Evolutionary conservation across 1,284 basidiomycete genomes (phyloP), one percentile per base, ranked within the genome.

Genomic region (Papiliotrema laurentii): DNA sequence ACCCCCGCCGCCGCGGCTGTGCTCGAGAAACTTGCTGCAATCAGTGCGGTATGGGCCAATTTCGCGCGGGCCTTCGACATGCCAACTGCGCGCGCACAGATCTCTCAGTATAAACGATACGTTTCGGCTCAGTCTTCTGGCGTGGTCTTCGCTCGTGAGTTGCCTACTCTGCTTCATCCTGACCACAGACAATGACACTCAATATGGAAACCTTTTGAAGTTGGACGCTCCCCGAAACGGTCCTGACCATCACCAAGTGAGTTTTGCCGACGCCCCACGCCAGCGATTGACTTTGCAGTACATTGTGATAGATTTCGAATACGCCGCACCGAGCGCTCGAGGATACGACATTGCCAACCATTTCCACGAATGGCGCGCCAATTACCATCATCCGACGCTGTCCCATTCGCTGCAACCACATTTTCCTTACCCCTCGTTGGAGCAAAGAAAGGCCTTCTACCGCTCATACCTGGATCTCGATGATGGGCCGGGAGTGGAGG

Each of bases 311-410:
- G 91, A 96, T 73, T 96, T 94, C 68, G 92, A 97, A 75, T 97
- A 96, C 66, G 89, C 91, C 7, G 80, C 84, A 0, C 85, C 87
- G 2, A 96, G 94, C 69, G 83, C 89, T 25, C 83, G 89, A 3
- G 86, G 88, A 2, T 93, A 84, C 73, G 92, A 97, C 69, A 90
- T 97, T 62, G 91, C 87, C 51, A 96, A 96, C 74, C 91, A 96
- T 74, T 96, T 94, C 74, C 84, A 89, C 67, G 92, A 96, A 74
- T 96, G 92, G 91, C 87, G 87, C 25, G 86, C 89, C 18, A 81
- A 94, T 72, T 97, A 96, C 71, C 76, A 78, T 50, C 86, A 89
- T 66, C 67, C 69, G 0, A 79, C 80, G 5, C 68, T 79, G 21
- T 81, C 80, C 0, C 86, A 91, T 39, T 88, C 92, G 58, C 62